These are phyloP conservation scores for Cryptococcus sp. DNA, from an alignment of 1,284 basidiomycete species.

Conservation along the genomic window DNA sequence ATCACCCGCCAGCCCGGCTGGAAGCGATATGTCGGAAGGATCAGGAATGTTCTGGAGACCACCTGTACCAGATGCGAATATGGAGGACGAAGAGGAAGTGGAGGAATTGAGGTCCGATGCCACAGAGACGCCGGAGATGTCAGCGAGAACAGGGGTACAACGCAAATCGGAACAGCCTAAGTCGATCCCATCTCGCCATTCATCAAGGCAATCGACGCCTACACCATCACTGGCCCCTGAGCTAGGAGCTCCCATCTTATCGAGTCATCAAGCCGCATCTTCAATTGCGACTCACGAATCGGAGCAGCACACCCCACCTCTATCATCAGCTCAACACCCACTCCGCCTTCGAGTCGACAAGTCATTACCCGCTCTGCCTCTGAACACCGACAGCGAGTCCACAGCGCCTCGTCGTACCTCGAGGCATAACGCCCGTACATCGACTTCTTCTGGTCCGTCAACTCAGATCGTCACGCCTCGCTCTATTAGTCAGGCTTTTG, in stretches of 20 bases:
- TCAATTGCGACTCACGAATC: too few relatives aligned
- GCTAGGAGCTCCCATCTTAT: too few relatives aligned
- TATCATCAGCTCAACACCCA: not conserved
- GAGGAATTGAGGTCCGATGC: not conserved
- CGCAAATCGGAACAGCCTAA: too few relatives aligned
- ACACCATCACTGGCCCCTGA: too few relatives aligned
- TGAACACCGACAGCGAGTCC: not conserved
- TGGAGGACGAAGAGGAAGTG: not conserved
- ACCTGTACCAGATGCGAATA: not conserved
- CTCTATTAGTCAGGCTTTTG: not conserved
- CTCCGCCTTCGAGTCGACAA: not conserved
- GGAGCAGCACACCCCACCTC: not conserved
- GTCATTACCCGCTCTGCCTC: not conserved
- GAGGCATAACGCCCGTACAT: not conserved
- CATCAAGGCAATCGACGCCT: too few relatives aligned
- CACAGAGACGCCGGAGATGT: too few relatives aligned
- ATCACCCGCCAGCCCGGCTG: not conserved
- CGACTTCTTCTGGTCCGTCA: not conserved
- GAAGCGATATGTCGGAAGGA: not conserved
- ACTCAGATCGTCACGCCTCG: not conserved
- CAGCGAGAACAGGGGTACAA: too few relatives aligned
- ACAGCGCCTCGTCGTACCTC: too few relatives aligned
- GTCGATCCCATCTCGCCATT: too few relatives aligned
- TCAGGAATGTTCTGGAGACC: not conserved
- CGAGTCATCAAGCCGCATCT: too few relatives aligned